These are phyloP conservation scores for Rhizopogon vinicolor DNA, from an alignment of 768 basidiomycete genomes.

Conservation along the genomic window DNA sequence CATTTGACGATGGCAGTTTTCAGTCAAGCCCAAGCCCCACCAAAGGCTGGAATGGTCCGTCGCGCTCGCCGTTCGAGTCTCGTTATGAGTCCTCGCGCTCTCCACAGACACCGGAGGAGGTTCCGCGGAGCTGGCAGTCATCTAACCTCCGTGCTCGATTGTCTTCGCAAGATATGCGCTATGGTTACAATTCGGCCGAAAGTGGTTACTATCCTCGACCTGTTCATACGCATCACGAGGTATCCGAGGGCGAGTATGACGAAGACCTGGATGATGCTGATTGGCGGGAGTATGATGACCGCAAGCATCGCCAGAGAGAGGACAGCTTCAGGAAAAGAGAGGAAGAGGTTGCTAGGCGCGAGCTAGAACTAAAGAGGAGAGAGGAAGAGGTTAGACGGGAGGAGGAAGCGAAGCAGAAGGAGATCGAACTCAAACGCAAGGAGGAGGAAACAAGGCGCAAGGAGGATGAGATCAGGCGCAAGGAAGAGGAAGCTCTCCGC, in stretches of 20 bases:
- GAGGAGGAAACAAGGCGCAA: slow-evolving; percentile 25
- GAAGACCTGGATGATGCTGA: slow-evolving; percentile 26
- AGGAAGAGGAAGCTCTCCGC: slow-evolving; percentile 23
- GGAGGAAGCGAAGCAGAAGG: slow-evolving; percentile 14
- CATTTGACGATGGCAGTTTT: slow-evolving; percentile 17
- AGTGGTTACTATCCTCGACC: slow-evolving; percentile 9
- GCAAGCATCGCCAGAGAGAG: slow-evolving; percentile 27
- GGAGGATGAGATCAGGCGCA: slow-evolving; percentile 17
- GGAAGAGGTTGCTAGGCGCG: slow-evolving; percentile 28
- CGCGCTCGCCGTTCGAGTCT: slow-evolving; percentile 22
- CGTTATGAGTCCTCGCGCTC: slow-evolving; percentile 27
- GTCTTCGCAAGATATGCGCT: slow-evolving; percentile 27
- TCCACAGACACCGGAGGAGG: slow-evolving; percentile 25
- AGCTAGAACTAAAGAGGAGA: slow-evolving; percentile 28
- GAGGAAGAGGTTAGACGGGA: slow-evolving; percentile 17
- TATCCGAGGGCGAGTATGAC: slow-evolving; percentile 25
- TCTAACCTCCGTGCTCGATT: slow-evolving; percentile 19
- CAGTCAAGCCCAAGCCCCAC: slow-evolving; percentile 20
- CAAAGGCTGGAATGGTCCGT: slow-evolving; percentile 12
- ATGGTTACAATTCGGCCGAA: slow-evolving; percentile 17
- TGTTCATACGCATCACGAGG: slow-evolving; percentile 25
- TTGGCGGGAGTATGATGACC: slow-evolving; percentile 28
- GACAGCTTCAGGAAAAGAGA: slow-evolving; percentile 26
- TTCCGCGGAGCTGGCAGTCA: slow-evolving; percentile 26
- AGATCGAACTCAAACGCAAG: slow-evolving; percentile 19